A percentile compares a stretch with the other conserved stretches of the same genome.
Evolutionary conservation across 805 yeast genomes (phyloP).

Genomic region (Pichia insulana): DNA sequence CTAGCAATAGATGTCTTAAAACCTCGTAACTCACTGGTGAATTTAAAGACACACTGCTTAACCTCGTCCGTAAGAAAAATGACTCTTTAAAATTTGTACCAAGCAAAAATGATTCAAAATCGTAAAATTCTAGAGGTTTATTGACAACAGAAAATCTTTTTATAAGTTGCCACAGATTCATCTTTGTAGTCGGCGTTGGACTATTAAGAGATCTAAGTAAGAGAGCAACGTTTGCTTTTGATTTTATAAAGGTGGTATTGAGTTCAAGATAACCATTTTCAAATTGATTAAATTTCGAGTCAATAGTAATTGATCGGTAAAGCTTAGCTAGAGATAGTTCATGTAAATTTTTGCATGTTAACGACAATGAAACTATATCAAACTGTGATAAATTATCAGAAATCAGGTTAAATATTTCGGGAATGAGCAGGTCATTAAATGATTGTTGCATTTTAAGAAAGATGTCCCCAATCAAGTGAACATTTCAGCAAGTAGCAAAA

Average conservation of each 20-base stretch:
- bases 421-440: constrained; percentile 7
- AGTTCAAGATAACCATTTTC: constrained; percentile 17
- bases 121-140: constrained; percentile 23
- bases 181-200: not conserved
- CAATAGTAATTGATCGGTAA: constrained; percentile 18
- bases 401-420: constrained; percentile 18
- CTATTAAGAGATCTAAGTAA: constrained; percentile 3
- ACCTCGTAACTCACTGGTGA: constrained; percentile 12
- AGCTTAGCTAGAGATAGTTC: constrained; percentile 9
- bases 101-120: constrained; percentile 17
- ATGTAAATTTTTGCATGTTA: constrained; percentile 9
- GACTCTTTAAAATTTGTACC: not conserved
- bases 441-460: not conserved
- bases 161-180: constrained; percentile 1
- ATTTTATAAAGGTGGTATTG: constrained; percentile 9
- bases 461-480: not conserved
- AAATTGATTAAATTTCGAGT: constrained; percentile 19
- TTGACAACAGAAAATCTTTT: constrained; percentile 12
- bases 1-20: constrained; percentile 7
- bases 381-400: constrained; percentile 17
- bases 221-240: constrained; percentile 4
- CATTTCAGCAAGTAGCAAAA: not conserved
- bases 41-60: constrained; percentile 5
- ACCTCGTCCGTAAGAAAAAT: constrained; percentile 1
- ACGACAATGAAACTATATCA: constrained; percentile 16